These are phyloP conservation scores for Phyllosticta citriasiana DNA, from an alignment of 2,329 filamentous ascomycete genomes.

Conservation along the genomic window DNA sequence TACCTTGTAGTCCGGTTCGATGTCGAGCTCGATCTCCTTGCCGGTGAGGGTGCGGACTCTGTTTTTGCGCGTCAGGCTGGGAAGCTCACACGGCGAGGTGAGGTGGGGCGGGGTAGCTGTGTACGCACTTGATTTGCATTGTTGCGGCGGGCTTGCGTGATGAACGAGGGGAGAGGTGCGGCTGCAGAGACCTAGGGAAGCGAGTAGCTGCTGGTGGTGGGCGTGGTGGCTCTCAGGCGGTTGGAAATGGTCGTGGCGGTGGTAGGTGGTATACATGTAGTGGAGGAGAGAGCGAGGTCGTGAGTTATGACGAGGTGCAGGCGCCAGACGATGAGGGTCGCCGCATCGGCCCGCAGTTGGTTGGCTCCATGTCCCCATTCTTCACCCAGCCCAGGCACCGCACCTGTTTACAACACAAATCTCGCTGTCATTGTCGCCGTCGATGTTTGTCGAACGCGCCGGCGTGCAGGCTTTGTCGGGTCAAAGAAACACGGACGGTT, in stretches of 20 bases:
- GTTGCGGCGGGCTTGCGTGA: background rate
- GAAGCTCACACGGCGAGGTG: background rate
- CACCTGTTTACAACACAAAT: background rate
- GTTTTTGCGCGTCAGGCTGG: conserved; percentile 6
- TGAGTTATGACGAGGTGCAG: background rate
- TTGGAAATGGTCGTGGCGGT: background rate
- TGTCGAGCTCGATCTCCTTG: conserved; percentile 98
- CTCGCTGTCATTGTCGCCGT: background rate
- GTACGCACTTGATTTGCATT: conserved; percentile 23
- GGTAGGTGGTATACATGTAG: background rate
- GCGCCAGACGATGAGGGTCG: background rate
- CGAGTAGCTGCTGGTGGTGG: background rate
- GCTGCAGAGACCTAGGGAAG: background rate
- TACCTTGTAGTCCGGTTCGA: conserved; percentile 89
- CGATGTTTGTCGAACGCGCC: background rate
- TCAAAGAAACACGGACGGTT: background rate
- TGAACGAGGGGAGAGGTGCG: background rate
- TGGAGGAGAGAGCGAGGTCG: background rate
- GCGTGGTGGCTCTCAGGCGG: background rate
- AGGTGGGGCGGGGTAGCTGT: conserved; percentile 3
- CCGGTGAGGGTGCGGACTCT: conserved; percentile 97
- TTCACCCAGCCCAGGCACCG: background rate
- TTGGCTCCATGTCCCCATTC: background rate
- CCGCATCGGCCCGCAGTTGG: background rate
- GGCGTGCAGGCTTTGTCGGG: background rate